Evolutionary conservation across 2,329 filamentous ascomycete genomes (phyloP).

Genomic region (Geosmithia putterillii): DNA sequence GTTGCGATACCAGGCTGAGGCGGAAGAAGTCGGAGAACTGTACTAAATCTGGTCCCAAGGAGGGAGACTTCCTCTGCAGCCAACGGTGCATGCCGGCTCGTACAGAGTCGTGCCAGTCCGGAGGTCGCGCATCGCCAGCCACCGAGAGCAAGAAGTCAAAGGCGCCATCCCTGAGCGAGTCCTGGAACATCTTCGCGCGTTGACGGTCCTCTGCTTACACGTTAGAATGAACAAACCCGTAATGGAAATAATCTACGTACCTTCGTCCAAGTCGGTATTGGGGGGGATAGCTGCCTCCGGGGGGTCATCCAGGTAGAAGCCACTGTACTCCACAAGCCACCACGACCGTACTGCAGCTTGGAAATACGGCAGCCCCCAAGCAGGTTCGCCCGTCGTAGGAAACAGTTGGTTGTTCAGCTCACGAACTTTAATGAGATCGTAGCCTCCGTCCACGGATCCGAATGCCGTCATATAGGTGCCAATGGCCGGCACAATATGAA

Average conservation of each 20-base stretch:
- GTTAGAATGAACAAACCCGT: constrained; percentile 7
- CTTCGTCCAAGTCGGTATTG: constrained; percentile 50
- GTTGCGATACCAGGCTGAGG: constrained; percentile 58
- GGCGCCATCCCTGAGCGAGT: constrained; percentile 74
- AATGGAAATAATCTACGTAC: constrained; percentile 15
- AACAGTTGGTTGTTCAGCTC: constrained; percentile 58
- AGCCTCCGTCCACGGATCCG: constrained; percentile 62
- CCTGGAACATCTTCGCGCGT: constrained; percentile 60
- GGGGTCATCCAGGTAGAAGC: constrained; percentile 69
- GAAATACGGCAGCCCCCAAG: constrained; percentile 63
- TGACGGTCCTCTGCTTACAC: constrained; percentile 49
- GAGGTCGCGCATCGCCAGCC: constrained; percentile 66
- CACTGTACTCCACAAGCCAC: constrained; percentile 91
- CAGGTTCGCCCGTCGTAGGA: constrained; percentile 50
- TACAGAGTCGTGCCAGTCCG: constrained; percentile 80
- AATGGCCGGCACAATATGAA: constrained; percentile 75
- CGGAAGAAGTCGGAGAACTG: constrained; percentile 64
- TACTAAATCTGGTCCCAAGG: constrained; percentile 54
- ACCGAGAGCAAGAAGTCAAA: constrained; percentile 86
- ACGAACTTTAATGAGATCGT: constrained; percentile 55
- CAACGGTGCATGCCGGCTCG: constrained; percentile 72
- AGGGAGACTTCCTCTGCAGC: constrained; percentile 67
- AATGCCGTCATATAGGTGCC: constrained; percentile 67
- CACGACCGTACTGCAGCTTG: constrained; percentile 68
- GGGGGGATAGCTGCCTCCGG: constrained; percentile 41